Base-by-base conservation (phyloP, 2,329 filamentous ascomycete genomes). In the Trichophyton benhamiae region DNA sequence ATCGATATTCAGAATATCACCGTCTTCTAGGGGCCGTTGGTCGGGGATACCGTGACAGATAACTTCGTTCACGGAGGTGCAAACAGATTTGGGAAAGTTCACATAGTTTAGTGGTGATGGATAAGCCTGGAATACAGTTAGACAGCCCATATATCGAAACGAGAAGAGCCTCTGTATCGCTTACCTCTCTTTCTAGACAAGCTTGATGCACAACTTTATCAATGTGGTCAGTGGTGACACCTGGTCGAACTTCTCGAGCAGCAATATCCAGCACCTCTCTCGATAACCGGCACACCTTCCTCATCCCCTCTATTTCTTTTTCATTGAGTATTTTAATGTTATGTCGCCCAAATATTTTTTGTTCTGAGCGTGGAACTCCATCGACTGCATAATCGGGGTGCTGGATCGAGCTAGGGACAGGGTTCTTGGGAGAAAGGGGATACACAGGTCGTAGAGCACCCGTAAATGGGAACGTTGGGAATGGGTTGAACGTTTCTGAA, bases 11-110 rank as follows among this genome's bases (percentile, higher is more conserved):
- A 99, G 78, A 66, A 99, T 97, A 70, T 99, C 94, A 64, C 94
- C 94, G 67, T 99, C 92, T 65, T 90, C 77, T 0, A 99, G 81
- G 6, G 88, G 80, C 61, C 94, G 85, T 73, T 95, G 85, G 71
- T 99, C 94, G 15, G 94, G 94, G 65, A 99, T 99, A 60, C 94
- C 94, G 79, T 99, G 94, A 79, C 94, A 99, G 74, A 99, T 97
- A 66, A 96, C 88, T 76, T 99, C 94, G 79, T 99, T 99, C 58
- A 89, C 78, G 2, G 92, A 97, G 2, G 92, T 97, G 77, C 94
- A 99, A 65, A 96, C 89, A 0, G 94, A 99, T 78, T 99, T 99
- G 66, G 94, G 94, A 77, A 97, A 99, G 75, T 91, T 81, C 79
- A 89, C 88, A 77, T 97, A 97, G 78, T 96, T 96, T 38, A 97